Evolutionary conservation across 75 land plant species (phyloP), one percentile per base, ranked within the genome.

Genomic region (Picea glauca): DNA sequence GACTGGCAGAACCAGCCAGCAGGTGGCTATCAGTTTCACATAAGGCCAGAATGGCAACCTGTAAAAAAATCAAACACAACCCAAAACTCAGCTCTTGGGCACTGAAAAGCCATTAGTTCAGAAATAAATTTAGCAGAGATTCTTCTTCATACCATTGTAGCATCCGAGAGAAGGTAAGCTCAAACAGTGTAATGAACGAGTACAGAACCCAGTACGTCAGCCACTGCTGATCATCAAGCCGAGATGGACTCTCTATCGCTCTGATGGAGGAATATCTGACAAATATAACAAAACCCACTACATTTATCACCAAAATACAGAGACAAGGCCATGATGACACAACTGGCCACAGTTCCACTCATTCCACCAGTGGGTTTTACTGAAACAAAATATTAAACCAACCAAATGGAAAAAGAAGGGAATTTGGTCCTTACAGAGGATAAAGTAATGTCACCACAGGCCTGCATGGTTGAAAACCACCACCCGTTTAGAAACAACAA

Each of bases 391-490:
- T 0, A 1, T 31, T 26, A 72, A 26, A 21, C 18, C 15, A 23
- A 26, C 23, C 21, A 72, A 32, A 31, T 50, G 9, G 15, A 14
- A n/a, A 63, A 18, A 63, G 5, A 61, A 31, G 68, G 31, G 9
- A 35, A 40, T 32, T 66, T 17, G 21, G 67, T 17, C 65, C 93
- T 89, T 87, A 91, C 93, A 91, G 77, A 61, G 93, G 93, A 87
- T 85, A 91, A 12, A 91, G 84, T 75, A 91, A 87, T 87, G 85
- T 89, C 57, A 85, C 81, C 50, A 76, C 89, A 7, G 93, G 93
- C 81, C 93, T 91, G 91, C 13, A 50, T 9, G 56, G 56, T 50
- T 50, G 56, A 50, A 50, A 50, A 50, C 56, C 56, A 9, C 56
- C 56, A 31, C 12, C 40, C 3, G n/a, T 15, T 20, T 62, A 15